Percentiles rank a stretch among this genome's conserved stretches.
phyloP scores from a whole-genome alignment of 768 basidiomycete species.

The Pulveroboletus sp. region DNA sequence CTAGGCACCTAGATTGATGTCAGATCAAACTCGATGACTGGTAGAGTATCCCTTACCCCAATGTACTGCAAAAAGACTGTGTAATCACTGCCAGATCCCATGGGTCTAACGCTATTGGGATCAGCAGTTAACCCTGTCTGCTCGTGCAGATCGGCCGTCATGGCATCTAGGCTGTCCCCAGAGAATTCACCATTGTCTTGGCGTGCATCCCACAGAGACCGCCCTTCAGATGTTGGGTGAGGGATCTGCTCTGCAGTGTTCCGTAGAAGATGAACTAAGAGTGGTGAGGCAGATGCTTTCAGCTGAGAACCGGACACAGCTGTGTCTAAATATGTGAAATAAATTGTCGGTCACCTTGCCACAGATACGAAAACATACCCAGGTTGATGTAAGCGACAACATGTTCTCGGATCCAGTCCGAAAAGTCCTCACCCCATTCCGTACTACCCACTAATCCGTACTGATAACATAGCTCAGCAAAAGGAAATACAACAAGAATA shows the following conservation, averaged over 20 bases:
- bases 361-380: conserved; percentile 31
- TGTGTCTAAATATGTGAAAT: conserved; percentile 38
- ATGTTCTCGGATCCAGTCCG: conserved; percentile 71
- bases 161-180: conserved; percentile 31
- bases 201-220: conserved; percentile 77
- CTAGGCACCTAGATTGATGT: conserved; percentile 31
- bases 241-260: conserved; percentile 64
- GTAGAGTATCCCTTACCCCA: conserved; percentile 42
- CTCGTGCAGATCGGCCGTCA: conserved; percentile 26
- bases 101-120: conserved; percentile 44
- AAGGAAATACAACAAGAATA: not conserved
- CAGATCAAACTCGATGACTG: not conserved
- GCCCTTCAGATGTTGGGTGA: conserved; percentile 62
- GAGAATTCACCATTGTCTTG: conserved; percentile 46
- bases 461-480: conserved; percentile 26
- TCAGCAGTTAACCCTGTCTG: conserved; percentile 25
- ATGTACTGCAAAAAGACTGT: conserved; percentile 87
- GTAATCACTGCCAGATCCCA: conserved; percentile 89
- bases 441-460: conserved; percentile 81
- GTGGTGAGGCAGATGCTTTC: conserved; percentile 64
- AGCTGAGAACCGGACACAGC: conserved; percentile 53
- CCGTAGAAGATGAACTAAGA: conserved; percentile 72
- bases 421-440: conserved; percentile 93
- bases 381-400: conserved; percentile 89
- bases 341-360: conserved; percentile 35